Evolutionary conservation across 225 moss, liverwort and hornwort species (phyloP).

Genomic region (Pleurozium schreberi): DNA sequence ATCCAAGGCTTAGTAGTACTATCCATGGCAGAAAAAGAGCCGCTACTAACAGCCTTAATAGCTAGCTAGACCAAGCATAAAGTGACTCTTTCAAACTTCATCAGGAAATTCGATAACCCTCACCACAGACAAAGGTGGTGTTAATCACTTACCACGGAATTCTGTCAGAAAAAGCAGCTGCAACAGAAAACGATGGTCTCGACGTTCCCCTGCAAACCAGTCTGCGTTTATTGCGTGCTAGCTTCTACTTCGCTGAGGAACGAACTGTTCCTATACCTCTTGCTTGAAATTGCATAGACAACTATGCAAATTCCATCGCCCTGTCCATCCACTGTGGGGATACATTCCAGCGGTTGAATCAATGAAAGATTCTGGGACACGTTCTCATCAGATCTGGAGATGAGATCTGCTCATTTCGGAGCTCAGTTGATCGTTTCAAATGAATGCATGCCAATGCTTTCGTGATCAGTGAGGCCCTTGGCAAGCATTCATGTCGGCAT

Average conservation of each 20-base stretch:
- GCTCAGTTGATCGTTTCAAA: background rate
- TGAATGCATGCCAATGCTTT: background rate
- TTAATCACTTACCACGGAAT: background rate
- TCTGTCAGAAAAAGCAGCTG: background rate
- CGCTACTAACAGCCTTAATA: background rate
- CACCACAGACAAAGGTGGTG: background rate
- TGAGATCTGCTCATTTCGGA: background rate
- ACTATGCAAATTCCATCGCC: background rate
- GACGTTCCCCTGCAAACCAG: background rate
- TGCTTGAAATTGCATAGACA: background rate
- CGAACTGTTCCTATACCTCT: background rate
- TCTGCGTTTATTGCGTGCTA: background rate
- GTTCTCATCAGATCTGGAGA: background rate
- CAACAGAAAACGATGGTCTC: background rate
- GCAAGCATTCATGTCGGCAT: constrained; percentile 31
- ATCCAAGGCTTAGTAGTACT: background rate
- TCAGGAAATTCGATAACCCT: background rate
- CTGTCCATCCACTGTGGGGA: background rate
- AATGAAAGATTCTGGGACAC: background rate
- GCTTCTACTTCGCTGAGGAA: constrained; percentile 5
- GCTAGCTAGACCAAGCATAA: background rate
- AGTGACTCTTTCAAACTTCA: background rate
- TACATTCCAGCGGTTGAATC: background rate
- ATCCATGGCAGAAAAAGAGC: background rate
- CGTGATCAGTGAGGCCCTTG: constrained; percentile 28